Evolutionary conservation across 352 stramenopile species (phyloP), one percentile per base, ranked within the genome.

Genomic region (Phytophthora macrochlamydospora): DNA sequence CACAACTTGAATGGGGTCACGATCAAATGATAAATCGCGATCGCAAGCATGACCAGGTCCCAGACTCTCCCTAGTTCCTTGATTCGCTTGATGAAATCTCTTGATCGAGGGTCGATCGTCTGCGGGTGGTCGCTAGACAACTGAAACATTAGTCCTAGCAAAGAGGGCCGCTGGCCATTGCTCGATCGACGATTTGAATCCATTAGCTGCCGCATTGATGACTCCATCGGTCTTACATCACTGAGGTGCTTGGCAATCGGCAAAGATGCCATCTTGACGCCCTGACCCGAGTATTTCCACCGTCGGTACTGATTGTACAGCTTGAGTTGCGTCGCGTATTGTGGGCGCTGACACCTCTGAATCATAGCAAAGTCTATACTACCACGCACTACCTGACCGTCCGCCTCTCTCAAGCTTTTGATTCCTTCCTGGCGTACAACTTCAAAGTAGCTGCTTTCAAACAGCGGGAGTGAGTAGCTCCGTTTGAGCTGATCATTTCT

Each of bases 341-440:
- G 83, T 0, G 79, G 79, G 0, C 79, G 76, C 35, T 86, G 78
- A 30, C 73, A 88, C 3, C 77, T 71, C 52, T 92, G 79, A n/a
- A 92, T 62, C 3, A 92, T 68, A 30, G 86, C 79, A 42, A 89
- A 92, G 35, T 86, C 76, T 29, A 92, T 81, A 3, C 46, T 68
- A 2, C 44, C 51, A 7, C 62, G 53, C 28, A 51, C 52, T 9
- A 49, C 29, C 14, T 65, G 24, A 50, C 55, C 51, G 13, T 63
- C 40, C 1, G 37, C 13, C 29, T 9, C 31, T 53, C 40, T 57
- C 32, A 67, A 46, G 7, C 18, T 58, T 7, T 6, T 44, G 35
- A 42, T 55, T 30, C 57, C 56, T 14, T 75, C 62, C 12, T 51
- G 18, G 9, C 24, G 29, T 11, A 67, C 48, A 2, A 8, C 30